Conservation (phyloP, 768 basidiomycete genomes). For the Leucocoprinus birnbaumii region DNA sequence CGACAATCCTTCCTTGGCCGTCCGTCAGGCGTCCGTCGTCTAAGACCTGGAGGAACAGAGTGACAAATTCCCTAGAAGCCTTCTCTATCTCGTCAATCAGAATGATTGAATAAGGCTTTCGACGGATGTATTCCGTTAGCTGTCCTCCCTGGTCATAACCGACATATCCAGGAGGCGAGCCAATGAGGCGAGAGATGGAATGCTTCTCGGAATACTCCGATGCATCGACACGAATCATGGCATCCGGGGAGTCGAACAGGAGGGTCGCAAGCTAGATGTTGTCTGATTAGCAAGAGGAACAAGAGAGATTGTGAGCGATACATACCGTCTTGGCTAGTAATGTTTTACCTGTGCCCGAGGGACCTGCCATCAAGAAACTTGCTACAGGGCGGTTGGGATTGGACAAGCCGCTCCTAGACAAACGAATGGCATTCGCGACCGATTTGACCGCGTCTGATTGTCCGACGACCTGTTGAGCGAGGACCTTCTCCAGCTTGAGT, state of each 20-base stretch:
- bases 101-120: slow-evolving; percentile 86
- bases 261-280: slow-evolving; percentile 71
- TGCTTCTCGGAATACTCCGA: slow-evolving; percentile 88
- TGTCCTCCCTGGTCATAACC: slow-evolving; percentile 90
- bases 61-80: slow-evolving; percentile 65
- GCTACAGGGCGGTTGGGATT: slow-evolving; percentile 88
- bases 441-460: slow-evolving; percentile 90
- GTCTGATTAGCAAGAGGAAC: slow-evolving; percentile 2
- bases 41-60: slow-evolving; percentile 69
- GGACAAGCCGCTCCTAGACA: slow-evolving; percentile 92
- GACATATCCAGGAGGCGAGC: slow-evolving; percentile 82
- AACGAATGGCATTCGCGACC: slow-evolving; percentile 89
- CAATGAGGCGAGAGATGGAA: slow-evolving; percentile 49
- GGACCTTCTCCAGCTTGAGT: slow-evolving; percentile 79
- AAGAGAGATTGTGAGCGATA: slow-evolving; percentile 11
- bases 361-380: slow-evolving; percentile 90
- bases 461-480: slow-evolving; percentile 78
- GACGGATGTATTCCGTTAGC: slow-evolving; percentile 88
- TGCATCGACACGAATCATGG: slow-evolving; percentile 91
- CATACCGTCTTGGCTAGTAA: slow-evolving; percentile 85
- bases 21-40: slow-evolving; percentile 93
- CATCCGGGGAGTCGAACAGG: slow-evolving; percentile 88
- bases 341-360: slow-evolving; percentile 90
- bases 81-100: slow-evolving; percentile 92
- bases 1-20: slow-evolving; percentile 85